Conservation (phyloP, 2,329 filamentous ascomycete genomes). For the Hymenoscyphus scutula region DNA sequence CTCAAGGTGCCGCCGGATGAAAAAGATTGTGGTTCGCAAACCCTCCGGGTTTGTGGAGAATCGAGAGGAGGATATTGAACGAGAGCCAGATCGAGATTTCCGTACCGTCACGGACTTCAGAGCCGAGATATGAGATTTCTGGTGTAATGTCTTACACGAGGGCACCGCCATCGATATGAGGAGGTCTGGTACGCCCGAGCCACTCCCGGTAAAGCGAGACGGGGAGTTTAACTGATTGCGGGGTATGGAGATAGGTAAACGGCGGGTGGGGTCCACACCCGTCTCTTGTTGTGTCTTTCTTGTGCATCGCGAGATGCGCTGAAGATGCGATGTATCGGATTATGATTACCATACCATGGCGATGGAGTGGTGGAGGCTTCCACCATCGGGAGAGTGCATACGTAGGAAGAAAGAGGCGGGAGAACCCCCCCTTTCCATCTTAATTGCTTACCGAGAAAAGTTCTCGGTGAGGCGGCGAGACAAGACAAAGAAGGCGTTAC, state of each 20-base stretch:
- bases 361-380: background rate
- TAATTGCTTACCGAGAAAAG: background rate
- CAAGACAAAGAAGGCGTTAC: background rate
- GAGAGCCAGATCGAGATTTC: slow-evolving; percentile 1
- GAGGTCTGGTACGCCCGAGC: background rate
- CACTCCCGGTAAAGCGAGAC: background rate
- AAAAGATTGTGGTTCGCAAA: background rate
- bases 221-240: background rate
- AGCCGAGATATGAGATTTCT: background rate
- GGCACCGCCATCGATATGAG: background rate
- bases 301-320: background rate
- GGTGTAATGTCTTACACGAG: background rate
- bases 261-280: background rate
- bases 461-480: background rate
- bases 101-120: background rate
- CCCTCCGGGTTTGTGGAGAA: background rate
- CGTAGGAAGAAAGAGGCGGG: background rate
- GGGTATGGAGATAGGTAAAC: background rate
- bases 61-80: background rate
- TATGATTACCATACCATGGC: slow-evolving; percentile 5
- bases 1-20: background rate
- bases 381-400: background rate
- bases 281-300: background rate
- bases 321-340: slow-evolving; percentile 5
- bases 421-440: background rate